phyloP scores from a whole-genome alignment of 805 yeast species.

The Lachancea lanzarotensis region DNA sequence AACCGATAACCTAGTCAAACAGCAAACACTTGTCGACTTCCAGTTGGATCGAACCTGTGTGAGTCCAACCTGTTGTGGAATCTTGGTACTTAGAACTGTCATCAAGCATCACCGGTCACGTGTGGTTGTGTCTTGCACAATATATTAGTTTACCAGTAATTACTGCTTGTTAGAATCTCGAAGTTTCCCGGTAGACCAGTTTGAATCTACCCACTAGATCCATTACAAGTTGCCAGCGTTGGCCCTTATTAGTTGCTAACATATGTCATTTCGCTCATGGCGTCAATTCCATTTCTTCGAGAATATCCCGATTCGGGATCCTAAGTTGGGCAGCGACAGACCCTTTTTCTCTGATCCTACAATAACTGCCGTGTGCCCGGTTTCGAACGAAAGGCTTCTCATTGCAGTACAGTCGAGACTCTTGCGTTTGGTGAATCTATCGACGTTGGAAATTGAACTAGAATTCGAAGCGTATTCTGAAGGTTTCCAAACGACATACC shows the following conservation, averaged over 20 bases:
- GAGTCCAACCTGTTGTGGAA: too few relatives aligned
- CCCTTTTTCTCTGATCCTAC: constrained; percentile 77
- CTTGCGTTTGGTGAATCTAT: constrained; percentile 49
- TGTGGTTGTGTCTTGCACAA: too few relatives aligned
- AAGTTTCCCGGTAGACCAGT: too few relatives aligned
- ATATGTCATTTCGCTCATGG: constrained; percentile 40
- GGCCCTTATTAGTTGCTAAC: not conserved
- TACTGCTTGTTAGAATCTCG: too few relatives aligned
- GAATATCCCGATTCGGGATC: constrained; percentile 76
- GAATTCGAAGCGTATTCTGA: constrained; percentile 59
- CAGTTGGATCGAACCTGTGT: too few relatives aligned
- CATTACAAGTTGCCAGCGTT: not conserved
- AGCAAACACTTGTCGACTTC: not conserved
- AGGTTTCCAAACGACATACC: constrained; percentile 56
- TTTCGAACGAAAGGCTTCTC: constrained; percentile 45
- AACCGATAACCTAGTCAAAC: not conserved
- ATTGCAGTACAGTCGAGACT: constrained; percentile 49
- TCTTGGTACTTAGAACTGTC: too few relatives aligned
- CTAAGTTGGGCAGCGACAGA: constrained; percentile 51
- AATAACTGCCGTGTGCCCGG: constrained; percentile 55
- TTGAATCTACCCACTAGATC: too few relatives aligned
- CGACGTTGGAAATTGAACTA: constrained; percentile 39
- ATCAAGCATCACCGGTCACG: too few relatives aligned
- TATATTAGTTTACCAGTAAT: too few relatives aligned
- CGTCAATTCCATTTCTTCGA: constrained; percentile 86